Percentiles rank a stretch among this genome's conserved stretches.
These are phyloP conservation scores for Dioscorea alata DNA, from an alignment of 106 monocot genomes.

Conservation along the genomic window DNA sequence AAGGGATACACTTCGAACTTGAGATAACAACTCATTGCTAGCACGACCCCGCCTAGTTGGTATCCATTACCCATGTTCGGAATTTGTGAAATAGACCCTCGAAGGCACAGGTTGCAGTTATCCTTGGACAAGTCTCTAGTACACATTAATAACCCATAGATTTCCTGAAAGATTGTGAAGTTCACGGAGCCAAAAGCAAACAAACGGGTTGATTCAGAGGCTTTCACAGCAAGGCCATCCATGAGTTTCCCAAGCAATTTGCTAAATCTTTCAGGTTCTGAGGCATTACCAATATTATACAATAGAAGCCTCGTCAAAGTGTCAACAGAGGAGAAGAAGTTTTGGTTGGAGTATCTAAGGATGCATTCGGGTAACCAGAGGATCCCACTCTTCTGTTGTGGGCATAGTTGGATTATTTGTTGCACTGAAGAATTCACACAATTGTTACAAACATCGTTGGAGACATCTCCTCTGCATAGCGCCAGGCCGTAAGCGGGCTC, in stretches of 20 bases:
- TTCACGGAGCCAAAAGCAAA: slow-evolving; percentile 1
- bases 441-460: not conserved
- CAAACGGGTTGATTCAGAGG: not conserved
- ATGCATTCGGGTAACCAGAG: slow-evolving; percentile 7
- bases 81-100: not conserved
- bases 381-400: not conserved
- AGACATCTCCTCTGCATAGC: slow-evolving; percentile 3
- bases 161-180: not conserved
- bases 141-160: slow-evolving; percentile 11
- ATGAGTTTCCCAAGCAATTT: not conserved
- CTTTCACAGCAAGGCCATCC: not conserved
- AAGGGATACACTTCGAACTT: not conserved
- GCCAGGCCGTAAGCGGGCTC: slow-evolving; percentile 2
- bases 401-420: not conserved
- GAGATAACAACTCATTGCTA: slow-evolving; percentile 1
- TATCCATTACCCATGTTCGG: not conserved
- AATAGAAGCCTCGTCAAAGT: not conserved
- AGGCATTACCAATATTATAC: not conserved
- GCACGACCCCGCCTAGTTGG: not conserved
- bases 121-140: slow-evolving; percentile 7
- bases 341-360: slow-evolving; percentile 10
- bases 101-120: not conserved
- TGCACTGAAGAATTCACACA: no score
- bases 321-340: slow-evolving; percentile 1
- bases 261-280: not conserved